A percentile compares a stretch with the other conserved stretches of the same genome.
Evolutionary conservation across 2,329 filamentous ascomycete genomes (phyloP).

Genomic region (Colletotrichum abscissum): DNA sequence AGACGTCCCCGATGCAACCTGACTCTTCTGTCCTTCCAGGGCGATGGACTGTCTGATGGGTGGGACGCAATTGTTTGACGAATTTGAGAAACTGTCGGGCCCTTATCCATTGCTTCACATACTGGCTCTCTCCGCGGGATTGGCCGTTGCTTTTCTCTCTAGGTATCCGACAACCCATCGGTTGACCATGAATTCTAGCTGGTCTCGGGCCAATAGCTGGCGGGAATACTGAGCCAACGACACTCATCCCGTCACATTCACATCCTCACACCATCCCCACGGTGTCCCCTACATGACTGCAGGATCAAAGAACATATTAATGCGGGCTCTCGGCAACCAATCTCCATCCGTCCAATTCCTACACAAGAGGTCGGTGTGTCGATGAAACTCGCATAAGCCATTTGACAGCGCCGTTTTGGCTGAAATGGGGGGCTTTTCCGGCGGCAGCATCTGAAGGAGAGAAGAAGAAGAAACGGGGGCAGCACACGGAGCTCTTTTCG

Average conservation of each 20-base stretch:
- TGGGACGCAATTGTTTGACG: not conserved
- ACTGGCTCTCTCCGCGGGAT: not conserved
- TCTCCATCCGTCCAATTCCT: conserved; percentile 12
- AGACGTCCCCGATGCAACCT: conserved; percentile 25
- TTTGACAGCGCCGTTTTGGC: conserved; percentile 22
- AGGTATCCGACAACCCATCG: not conserved
- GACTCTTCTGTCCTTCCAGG: not conserved
- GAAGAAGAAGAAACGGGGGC: conserved; percentile 1
- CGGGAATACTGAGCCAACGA: conserved; percentile 8
- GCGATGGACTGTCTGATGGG: not conserved
- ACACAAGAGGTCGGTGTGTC: not conserved
- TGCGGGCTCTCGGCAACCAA: conserved; percentile 20
- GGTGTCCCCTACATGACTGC: conserved; percentile 1
- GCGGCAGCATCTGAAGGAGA: conserved; percentile 16
- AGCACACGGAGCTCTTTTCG: conserved; percentile 24
- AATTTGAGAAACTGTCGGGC: conserved; percentile 7
- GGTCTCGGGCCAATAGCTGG: conserved; percentile 10
- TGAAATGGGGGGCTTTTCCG: conserved; percentile 23
- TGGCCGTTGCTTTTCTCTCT: not conserved
- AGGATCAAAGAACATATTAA: conserved; percentile 11
- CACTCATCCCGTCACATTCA: conserved; percentile 7
- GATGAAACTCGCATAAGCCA: conserved; percentile 33
- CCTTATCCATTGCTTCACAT: not conserved
- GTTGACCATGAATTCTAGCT: not conserved
- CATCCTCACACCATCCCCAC: not conserved